phyloP scores from a whole-genome alignment of 2,329 filamentous ascomycete species.

The Trichoderma aggressivum region DNA sequence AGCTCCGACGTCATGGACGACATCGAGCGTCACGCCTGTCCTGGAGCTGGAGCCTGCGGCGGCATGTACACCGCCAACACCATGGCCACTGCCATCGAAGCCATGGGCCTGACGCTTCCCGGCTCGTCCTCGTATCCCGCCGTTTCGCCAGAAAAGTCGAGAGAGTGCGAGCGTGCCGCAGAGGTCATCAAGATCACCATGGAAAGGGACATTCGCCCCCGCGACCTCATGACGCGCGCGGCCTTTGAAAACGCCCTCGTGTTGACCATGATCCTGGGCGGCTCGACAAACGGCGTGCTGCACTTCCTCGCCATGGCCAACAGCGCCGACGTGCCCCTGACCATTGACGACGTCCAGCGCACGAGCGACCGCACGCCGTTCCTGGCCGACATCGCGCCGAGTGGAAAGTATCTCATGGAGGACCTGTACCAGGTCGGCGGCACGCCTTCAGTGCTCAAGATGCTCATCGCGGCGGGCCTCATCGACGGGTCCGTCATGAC shows the following conservation, averaged over 20 bases:
- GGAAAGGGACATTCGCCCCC: slow-evolving; percentile 76
- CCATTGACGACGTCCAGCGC: slow-evolving; percentile 77
- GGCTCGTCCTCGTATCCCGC: slow-evolving; percentile 36
- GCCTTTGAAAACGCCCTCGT: slow-evolving; percentile 87
- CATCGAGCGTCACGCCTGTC: slow-evolving; percentile 86
- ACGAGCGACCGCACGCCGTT: slow-evolving; percentile 81
- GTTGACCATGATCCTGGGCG: slow-evolving; percentile 88
- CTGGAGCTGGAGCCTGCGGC: slow-evolving; percentile 64
- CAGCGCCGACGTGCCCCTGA: slow-evolving; percentile 72
- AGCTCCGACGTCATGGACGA: slow-evolving; percentile 82
- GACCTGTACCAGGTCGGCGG: slow-evolving; percentile 85
- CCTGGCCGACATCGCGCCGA: slow-evolving; percentile 80
- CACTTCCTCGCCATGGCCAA: slow-evolving; percentile 90
- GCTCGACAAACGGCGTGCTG: slow-evolving; percentile 83
- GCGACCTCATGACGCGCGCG: slow-evolving; percentile 73
- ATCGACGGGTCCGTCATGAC: slow-evolving; percentile 77
- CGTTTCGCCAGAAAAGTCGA: slow-evolving; percentile 71
- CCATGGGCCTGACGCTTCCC: slow-evolving; percentile 83
- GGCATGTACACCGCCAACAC: slow-evolving; percentile 95
- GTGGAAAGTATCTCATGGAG: slow-evolving; percentile 81
- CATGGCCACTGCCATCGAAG: slow-evolving; percentile 87
- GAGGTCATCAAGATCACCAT: slow-evolving; percentile 76
- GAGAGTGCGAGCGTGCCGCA: slow-evolving; percentile 79
- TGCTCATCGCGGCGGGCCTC: slow-evolving; percentile 71
- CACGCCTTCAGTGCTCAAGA: slow-evolving; percentile 80